phyloP scores from a whole-genome alignment of 2,329 filamentous ascomycete genomes.

The Phaeosphaeria sp. region DNA sequence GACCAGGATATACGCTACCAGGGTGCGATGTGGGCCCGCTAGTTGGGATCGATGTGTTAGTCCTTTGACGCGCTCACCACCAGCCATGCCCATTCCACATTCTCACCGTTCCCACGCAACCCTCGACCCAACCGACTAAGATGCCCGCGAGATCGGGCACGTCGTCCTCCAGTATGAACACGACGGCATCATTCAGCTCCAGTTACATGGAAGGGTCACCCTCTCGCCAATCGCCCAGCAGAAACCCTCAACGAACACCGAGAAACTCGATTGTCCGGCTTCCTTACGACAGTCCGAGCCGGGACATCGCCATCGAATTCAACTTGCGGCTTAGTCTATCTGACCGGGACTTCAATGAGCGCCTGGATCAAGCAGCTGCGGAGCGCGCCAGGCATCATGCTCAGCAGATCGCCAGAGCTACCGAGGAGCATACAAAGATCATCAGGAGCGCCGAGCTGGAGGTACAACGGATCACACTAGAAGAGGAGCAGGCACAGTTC shows the following conservation, averaged over 20 bases:
- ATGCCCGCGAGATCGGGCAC: slow-evolving; percentile 44
- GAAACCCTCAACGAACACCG: slow-evolving; percentile 31
- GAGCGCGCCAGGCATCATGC: slow-evolving; percentile 70
- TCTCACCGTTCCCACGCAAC: slow-evolving; percentile 6
- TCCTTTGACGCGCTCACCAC: slow-evolving; percentile 21
- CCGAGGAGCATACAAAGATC: slow-evolving; percentile 71
- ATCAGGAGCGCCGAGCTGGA: slow-evolving; percentile 62
- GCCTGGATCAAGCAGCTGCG: slow-evolving; percentile 67
- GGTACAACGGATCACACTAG: slow-evolving; percentile 56
- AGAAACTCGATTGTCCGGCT: slow-evolving; percentile 30
- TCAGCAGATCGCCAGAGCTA: slow-evolving; percentile 70
- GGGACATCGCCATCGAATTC: slow-evolving; percentile 50
- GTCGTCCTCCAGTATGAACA: slow-evolving; percentile 44
- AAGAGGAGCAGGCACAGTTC: slow-evolving; percentile 47
- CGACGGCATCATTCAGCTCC: slow-evolving; percentile 39
- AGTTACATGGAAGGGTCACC: slow-evolving; percentile 41
- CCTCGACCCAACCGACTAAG: slow-evolving; percentile 12
- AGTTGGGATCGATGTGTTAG: slow-evolving; percentile 16
- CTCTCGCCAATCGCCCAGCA: slow-evolving; percentile 40
- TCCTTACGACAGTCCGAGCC: slow-evolving; percentile 42
- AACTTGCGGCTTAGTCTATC: slow-evolving; percentile 51
- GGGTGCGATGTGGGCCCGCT: slow-evolving; percentile 6
- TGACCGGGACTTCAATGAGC: slow-evolving; percentile 60
- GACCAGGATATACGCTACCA: slow-evolving; percentile 21
- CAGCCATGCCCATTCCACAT: slow-evolving; percentile 29